Evolutionary conservation across 768 basidiomycete species (phyloP), one percentile per base, ranked within the genome.

Genomic region (Strobilomyces dryophilus): DNA sequence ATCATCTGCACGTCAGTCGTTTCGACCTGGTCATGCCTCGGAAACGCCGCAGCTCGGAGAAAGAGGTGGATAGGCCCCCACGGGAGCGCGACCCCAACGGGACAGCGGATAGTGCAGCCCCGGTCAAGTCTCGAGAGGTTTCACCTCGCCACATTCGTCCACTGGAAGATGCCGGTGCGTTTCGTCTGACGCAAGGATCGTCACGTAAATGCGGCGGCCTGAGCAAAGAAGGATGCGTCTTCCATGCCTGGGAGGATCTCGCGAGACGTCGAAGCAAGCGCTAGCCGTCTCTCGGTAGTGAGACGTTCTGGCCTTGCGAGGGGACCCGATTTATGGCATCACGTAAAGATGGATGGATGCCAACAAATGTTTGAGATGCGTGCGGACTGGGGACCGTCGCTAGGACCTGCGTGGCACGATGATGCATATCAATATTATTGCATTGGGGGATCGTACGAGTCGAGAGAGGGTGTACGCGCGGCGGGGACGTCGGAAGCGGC

Each of bases 321-420:
- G 32, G 51, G 61, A 49, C 15, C 56, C 39, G 45, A 52, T 5
- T 39, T n/a, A 27, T 11, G 24, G 12, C 40, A 47, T 62, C 27
- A 65, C 63, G 57, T 65, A 59, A 59, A 65, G 45, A 10, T 27
- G 39, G 26, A 43, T 35, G 26, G 18, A n/a, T n/a, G n/a, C n/a
- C 15, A 46, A 54, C 29, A 34, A 21, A 39, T 40, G 48, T 45
- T 49, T 49, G 41, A 44, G 29, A 20, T 29, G 40, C 8, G 17
- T 29, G 20, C 21, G 34, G 32, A 50, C 40, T 18, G 31, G 52
- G 21, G 36, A 56, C 41, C 12, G 42, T 26, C n/a, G n/a, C n/a
- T 32, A 26, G 29, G 29, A 29, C 24, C 24, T 46, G 29, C 29
- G 15, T 24, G 50, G 44, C 40, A 36, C 17, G 32, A 20, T 35